Evolutionary conservation across 441 rosid genomes (phyloP).

Genomic region (Aleurites moluccanus): DNA sequence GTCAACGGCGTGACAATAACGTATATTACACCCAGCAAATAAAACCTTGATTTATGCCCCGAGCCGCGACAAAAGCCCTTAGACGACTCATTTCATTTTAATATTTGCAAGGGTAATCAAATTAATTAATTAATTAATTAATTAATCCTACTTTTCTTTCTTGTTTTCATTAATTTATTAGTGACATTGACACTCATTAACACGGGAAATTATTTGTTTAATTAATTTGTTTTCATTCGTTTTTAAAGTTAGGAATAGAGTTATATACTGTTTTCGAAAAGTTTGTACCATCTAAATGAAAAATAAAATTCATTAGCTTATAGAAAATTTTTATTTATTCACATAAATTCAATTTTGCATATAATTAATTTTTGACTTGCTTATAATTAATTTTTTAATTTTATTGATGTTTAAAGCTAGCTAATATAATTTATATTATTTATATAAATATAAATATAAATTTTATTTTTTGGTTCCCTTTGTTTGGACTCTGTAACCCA

Average conservation of each 20-base stretch:
- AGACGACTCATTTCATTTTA: constrained; percentile 28
- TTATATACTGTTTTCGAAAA: too few species aligned
- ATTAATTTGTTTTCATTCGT: constrained; percentile 2
- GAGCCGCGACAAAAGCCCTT: constrained; percentile 37
- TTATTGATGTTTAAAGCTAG: too few species aligned
- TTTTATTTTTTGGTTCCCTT: background rate
- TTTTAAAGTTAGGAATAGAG: too few species aligned
- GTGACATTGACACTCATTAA: constrained; percentile 51
- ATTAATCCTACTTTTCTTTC: background rate
- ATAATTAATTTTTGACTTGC: too few species aligned
- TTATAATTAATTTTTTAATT: too few species aligned
- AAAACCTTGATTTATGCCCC: constrained; percentile 34
- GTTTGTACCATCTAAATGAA: too few species aligned
- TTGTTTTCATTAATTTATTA: constrained; percentile 7
- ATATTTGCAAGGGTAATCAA: constrained; percentile 6
- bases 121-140: background rate
- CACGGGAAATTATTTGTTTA: constrained; percentile 24
- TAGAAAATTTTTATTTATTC: too few species aligned
- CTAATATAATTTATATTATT: too few species aligned
- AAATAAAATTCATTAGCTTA: too few species aligned
- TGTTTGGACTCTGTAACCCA: background rate
- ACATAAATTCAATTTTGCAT: too few species aligned
- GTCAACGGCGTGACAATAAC: constrained; percentile 17
- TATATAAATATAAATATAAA: too few species aligned
- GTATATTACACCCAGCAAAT: constrained; percentile 16